Conservation (phyloP, 2,329 filamentous ascomycete species). For the Dendrostoma leiphaemia region DNA sequence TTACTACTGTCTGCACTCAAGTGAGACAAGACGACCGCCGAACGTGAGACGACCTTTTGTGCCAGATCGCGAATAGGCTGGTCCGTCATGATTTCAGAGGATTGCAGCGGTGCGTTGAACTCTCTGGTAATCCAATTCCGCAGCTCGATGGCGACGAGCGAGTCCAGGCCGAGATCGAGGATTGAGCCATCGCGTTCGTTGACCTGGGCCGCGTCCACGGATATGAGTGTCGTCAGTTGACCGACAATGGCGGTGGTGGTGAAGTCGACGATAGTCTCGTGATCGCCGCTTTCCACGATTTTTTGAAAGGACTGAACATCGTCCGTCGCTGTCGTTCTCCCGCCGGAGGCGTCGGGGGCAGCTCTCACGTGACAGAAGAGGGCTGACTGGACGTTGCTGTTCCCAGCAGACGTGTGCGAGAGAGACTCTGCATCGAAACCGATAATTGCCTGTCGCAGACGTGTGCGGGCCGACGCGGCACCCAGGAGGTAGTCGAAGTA, state of each 20-base stretch:
- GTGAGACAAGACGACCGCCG: too few species aligned
- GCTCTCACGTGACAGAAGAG: neutral
- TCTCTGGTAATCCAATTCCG: constrained; percentile 49
- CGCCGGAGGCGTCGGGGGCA: too few species aligned
- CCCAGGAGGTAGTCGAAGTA: neutral
- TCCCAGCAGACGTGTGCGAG: neutral
- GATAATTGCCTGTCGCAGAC: neutral
- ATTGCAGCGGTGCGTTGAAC: constrained; percentile 44
- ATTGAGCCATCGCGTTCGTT: neutral
- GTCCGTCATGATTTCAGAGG: constrained; percentile 46
- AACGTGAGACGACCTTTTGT: neutral
- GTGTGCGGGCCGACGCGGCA: neutral
- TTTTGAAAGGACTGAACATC: neutral
- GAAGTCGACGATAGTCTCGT: neutral
- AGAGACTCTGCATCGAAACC: neutral
- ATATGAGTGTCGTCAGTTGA: constrained; percentile 14
- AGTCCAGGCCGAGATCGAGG: constrained; percentile 37
- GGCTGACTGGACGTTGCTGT: neutral
- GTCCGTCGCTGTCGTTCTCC: neutral
- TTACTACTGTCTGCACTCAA: too few species aligned
- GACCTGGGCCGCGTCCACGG: constrained; percentile 6
- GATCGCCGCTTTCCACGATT: neutral
- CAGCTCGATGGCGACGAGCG: constrained; percentile 48
- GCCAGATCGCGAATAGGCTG: constrained; percentile 4
- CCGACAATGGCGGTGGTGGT: neutral